phyloP scores from a whole-genome alignment of 352 stramenopile species.

The Pythium rhizo-oryzae region DNA sequence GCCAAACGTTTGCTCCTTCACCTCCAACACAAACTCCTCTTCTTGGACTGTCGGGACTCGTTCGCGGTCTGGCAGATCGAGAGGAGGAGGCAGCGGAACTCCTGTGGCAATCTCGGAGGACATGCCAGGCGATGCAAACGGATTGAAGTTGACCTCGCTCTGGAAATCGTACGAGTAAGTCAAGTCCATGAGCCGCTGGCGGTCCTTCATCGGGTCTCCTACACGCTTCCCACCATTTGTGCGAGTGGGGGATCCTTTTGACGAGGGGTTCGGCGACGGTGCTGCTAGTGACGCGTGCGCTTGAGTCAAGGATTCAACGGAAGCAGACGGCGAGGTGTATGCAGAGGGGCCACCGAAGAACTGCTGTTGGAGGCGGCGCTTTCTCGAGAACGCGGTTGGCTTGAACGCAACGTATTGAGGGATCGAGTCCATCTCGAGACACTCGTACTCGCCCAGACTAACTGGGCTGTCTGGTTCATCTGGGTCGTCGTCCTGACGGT shows the following conservation, averaged over 20 bases:
- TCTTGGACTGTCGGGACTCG: slow-evolving; percentile 21
- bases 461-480: slow-evolving; percentile 51
- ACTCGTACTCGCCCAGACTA: slow-evolving; percentile 70
- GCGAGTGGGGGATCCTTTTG: not conserved
- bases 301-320: slow-evolving; percentile 13
- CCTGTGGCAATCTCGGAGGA: not conserved
- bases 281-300: not conserved
- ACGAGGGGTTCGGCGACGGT: not conserved
- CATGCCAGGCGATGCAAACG: slow-evolving; percentile 42
- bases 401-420: slow-evolving; percentile 76
- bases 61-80: slow-evolving; percentile 7
- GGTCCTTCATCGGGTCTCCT: slow-evolving; percentile 21
- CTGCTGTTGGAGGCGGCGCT: slow-evolving; percentile 24
- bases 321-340: slow-evolving; percentile 13
- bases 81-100: not conserved
- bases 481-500: slow-evolving; percentile 8
- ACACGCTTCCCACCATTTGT: slow-evolving; percentile 22
- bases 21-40: slow-evolving; percentile 6
- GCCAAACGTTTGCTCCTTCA: slow-evolving; percentile 16
- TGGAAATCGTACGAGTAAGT: slow-evolving; percentile 72
- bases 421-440: slow-evolving; percentile 72
- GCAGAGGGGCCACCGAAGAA: slow-evolving; percentile 25
- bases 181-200: slow-evolving; percentile 58
- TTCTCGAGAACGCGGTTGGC: slow-evolving; percentile 36
- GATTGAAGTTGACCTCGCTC: slow-evolving; percentile 56